Percentiles rank a stretch among this genome's conserved stretches.
These are phyloP conservation scores for Pharnaceum exiguum DNA, from an alignment of 148 eudicot species.

Conservation along the genomic window DNA sequence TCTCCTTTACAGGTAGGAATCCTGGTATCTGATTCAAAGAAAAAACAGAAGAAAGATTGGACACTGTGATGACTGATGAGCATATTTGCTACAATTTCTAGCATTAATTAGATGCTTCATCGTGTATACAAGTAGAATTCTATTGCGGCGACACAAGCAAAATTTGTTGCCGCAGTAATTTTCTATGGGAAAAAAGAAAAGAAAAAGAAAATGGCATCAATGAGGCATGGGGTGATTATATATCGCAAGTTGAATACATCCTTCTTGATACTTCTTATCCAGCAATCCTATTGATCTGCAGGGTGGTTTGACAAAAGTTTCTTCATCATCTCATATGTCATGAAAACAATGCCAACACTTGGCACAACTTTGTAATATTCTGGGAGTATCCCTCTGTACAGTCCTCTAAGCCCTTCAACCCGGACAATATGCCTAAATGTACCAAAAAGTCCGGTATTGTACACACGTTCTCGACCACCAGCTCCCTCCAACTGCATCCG, in stretches of 20 bases:
- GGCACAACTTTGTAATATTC: slow-evolving; percentile 60
- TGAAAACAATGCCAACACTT: slow-evolving; percentile 46
- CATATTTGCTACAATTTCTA: slow-evolving; percentile 2
- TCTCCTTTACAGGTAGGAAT: no score
- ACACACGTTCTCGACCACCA: slow-evolving; percentile 79
- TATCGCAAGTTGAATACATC: slow-evolving; percentile 15
- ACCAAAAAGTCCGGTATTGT: slow-evolving; percentile 64
- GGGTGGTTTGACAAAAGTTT: slow-evolving; percentile 52
- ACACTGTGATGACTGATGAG: neutral
- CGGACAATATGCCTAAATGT: slow-evolving; percentile 44
- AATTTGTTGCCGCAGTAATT: slow-evolving; percentile 7
- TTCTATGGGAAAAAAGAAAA: slow-evolving; percentile 5
- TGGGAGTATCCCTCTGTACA: slow-evolving; percentile 55
- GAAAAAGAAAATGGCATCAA: slow-evolving; percentile 15
- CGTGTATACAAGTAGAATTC: slow-evolving; percentile 22
- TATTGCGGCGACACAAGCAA: neutral
- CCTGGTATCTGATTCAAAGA: no score
- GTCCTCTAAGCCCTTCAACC: slow-evolving; percentile 30
- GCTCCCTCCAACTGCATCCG: slow-evolving; percentile 98
- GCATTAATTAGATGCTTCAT: slow-evolving; percentile 8
- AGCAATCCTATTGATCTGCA: slow-evolving; percentile 22
- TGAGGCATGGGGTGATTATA: slow-evolving; percentile 2
- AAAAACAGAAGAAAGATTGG: neutral
- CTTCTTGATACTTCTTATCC: neutral
- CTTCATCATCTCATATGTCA: slow-evolving; percentile 63